phyloP scores from a whole-genome alignment of 345 rosid genomes.

The Erodium maritimum region DNA sequence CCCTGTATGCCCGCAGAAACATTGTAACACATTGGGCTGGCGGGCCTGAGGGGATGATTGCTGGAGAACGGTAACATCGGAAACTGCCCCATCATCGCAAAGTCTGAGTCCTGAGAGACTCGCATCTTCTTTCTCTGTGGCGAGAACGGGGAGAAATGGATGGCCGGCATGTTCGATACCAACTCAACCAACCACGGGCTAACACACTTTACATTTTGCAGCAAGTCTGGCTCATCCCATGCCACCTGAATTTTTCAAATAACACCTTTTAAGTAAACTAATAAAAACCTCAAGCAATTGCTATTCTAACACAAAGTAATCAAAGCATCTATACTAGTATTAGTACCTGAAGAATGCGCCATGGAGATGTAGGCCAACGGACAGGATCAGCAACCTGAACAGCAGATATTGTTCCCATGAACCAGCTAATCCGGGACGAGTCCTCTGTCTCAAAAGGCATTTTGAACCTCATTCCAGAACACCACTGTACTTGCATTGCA shows the following conservation, averaged over 20 bases:
- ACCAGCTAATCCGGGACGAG: constrained; percentile 89
- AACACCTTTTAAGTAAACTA: not conserved
- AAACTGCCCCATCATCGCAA: constrained; percentile 38
- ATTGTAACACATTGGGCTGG: constrained; percentile 60
- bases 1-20: constrained; percentile 99
- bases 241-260: constrained; percentile 38
- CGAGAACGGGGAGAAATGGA: constrained; percentile 60
- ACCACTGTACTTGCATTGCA: constrained; percentile 77
- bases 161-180: constrained; percentile 63
- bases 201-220: constrained; percentile 86
- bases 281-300: not conserved
- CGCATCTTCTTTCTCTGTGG: constrained; percentile 86
- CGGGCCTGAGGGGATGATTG: constrained; percentile 42
- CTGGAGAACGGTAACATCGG: constrained; percentile 51
- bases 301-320: no score
- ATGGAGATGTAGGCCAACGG: constrained; percentile 86
- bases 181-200: constrained; percentile 93
- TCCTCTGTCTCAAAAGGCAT: constrained; percentile 97
- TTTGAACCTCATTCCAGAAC: constrained; percentile 85
- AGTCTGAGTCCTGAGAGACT: constrained; percentile 48
- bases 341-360: constrained; percentile 91
- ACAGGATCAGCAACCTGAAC: constrained; percentile 69
- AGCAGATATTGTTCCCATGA: constrained; percentile 78
- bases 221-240: constrained; percentile 97
- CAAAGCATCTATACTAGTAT: no score